Conservation (phyloP, 805 yeast genomes). For the Scheffersomyces coipomensis region DNA sequence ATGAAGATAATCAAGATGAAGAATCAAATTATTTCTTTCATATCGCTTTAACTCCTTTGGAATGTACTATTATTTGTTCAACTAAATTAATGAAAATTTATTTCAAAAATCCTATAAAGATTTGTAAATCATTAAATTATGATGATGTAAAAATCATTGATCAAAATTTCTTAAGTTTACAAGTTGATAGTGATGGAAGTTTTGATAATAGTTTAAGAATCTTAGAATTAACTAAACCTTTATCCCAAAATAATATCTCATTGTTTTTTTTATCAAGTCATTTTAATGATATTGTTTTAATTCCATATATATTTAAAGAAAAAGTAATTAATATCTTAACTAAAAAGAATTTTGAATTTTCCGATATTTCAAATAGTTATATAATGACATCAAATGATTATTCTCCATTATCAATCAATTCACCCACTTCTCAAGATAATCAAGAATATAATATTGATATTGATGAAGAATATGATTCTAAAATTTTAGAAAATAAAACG, state of each 20-base stretch:
- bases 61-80: conserved; percentile 59
- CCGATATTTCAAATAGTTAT: conserved; percentile 44
- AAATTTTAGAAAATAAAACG: conserved; percentile 28
- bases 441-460: not conserved
- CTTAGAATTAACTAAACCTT: conserved; percentile 55
- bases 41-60: conserved; percentile 61
- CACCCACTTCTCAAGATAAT: not conserved
- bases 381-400: conserved; percentile 15
- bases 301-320: conserved; percentile 46
- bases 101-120: conserved; percentile 38
- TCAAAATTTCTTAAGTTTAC: conserved; percentile 50
- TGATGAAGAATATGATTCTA: not conserved
- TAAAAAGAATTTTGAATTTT: conserved; percentile 41
- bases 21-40: conserved; percentile 53
- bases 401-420: not conserved
- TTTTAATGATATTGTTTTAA: conserved; percentile 60
- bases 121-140: conserved; percentile 30
- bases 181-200: conserved; percentile 59
- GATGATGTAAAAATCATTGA: conserved; percentile 37
- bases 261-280: conserved; percentile 62
- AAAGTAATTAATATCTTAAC: conserved; percentile 47
- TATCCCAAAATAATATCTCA: conserved; percentile 56
- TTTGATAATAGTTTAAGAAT: conserved; percentile 51
- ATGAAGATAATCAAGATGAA: conserved; percentile 16
- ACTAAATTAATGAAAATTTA: conserved; percentile 30